Conservation (phyloP, 2,329 filamentous ascomycete genomes). For the Gnomoniopsis smithogilvyi region DNA sequence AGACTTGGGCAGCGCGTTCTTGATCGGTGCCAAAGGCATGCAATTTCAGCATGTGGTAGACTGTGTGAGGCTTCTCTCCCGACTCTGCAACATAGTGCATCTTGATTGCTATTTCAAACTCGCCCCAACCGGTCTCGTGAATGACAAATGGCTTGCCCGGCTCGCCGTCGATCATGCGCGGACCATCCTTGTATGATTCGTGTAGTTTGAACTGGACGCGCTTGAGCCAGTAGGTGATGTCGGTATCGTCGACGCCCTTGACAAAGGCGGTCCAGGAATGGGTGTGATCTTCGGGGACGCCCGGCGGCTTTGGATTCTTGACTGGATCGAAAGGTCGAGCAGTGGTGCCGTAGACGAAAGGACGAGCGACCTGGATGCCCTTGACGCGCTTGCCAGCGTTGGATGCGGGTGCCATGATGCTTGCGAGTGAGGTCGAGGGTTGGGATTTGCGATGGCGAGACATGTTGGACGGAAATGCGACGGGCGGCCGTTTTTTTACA, state of each 20-base stretch:
- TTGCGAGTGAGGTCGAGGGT: slow-evolving; percentile 7
- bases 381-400: slow-evolving; percentile 62
- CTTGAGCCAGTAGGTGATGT: slow-evolving; percentile 92
- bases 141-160: slow-evolving; percentile 72
- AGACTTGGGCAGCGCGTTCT: slow-evolving; percentile 59
- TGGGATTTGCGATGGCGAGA: slow-evolving; percentile 11
- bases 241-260: slow-evolving; percentile 81
- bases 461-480: slow-evolving; percentile 16
- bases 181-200: slow-evolving; percentile 90
- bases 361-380: slow-evolving; percentile 60
- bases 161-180: slow-evolving; percentile 78
- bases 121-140: slow-evolving; percentile 93
- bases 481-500: not conserved
- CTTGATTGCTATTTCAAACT: slow-evolving; percentile 95
- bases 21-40: slow-evolving; percentile 87
- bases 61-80: slow-evolving; percentile 90
- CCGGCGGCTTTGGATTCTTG: slow-evolving; percentile 72
- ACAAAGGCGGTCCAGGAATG: slow-evolving; percentile 97
- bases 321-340: slow-evolving; percentile 75
- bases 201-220: slow-evolving; percentile 98
- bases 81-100: slow-evolving; percentile 88
- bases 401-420: slow-evolving; percentile 56
- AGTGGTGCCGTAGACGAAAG: slow-evolving; percentile 75
- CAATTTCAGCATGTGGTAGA: slow-evolving; percentile 88
- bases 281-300: slow-evolving; percentile 85